These are phyloP conservation scores for Vanrija pseudolonga DNA, from an alignment of 1,284 basidiomycete species.

Conservation along the genomic window DNA sequence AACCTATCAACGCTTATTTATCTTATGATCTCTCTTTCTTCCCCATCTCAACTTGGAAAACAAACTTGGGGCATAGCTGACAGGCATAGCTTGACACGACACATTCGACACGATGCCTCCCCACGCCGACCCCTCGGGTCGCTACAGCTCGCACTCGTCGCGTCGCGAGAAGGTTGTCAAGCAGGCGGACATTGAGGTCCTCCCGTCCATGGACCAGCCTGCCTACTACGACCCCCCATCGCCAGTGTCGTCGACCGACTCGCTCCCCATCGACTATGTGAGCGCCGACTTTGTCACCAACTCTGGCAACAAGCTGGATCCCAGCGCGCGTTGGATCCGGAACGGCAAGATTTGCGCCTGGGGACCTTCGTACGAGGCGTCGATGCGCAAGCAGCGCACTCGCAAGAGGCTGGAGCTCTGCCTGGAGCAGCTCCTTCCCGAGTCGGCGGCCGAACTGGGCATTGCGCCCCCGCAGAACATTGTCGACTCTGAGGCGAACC, in stretches of 20 bases:
- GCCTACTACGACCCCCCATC: constrained; percentile 37
- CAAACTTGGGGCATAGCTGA: neutral
- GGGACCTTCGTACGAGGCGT: constrained; percentile 45
- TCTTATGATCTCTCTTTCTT: constrained; percentile 8
- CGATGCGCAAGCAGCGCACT: constrained; percentile 22
- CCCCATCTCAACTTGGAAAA: neutral
- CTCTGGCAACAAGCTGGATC: constrained; percentile 43
- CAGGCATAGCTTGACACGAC: constrained; percentile 1
- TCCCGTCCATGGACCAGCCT: constrained; percentile 39
- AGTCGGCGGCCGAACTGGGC: constrained; percentile 38
- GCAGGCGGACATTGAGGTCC: constrained; percentile 32
- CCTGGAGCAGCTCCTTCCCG: constrained; percentile 40
- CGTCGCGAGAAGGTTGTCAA: constrained; percentile 7
- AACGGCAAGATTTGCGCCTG: constrained; percentile 48
- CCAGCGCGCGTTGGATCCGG: constrained; percentile 39
- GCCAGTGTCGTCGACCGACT: constrained; percentile 25
- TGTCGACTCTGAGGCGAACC: constrained; percentile 22
- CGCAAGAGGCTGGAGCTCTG: constrained; percentile 37
- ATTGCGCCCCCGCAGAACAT: constrained; percentile 31
- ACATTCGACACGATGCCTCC: constrained; percentile 16
- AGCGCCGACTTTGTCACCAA: constrained; percentile 32
- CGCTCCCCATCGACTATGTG: constrained; percentile 18
- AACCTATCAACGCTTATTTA: constrained; percentile 23
- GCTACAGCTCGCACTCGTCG: neutral
- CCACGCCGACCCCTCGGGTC: constrained; percentile 5